Base-by-base conservation (phyloP, 371 early-diverging fungal species). In the Rhizopus microsporus region DNA sequence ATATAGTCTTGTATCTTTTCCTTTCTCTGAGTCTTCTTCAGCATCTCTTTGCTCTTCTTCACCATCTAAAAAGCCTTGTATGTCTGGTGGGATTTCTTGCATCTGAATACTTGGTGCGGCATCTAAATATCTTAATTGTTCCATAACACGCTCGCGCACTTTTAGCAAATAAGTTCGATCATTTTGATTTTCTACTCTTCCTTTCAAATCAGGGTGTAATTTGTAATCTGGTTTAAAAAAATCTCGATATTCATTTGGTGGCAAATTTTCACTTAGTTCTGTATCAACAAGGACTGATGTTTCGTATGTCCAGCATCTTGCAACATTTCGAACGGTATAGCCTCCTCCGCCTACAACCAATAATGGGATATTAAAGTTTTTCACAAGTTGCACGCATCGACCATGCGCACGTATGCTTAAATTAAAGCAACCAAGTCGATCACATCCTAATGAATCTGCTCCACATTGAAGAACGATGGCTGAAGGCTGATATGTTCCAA, bases 51-150 rank as follows among this genome's bases (percentile, higher is more conserved):
- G 68, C 53, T 84, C 85, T 1, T 77, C 75, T 29, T 84, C 83
- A 46, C 81, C 80, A 62, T 85, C 85, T 61, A 91, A 55, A 47
- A 87, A 90, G 5, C 89, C 90, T 60, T 90, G 90, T 37, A 91
- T 88, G 64, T 89, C 91, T 1, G 82, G 86, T 9, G 93, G 93
- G 12, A 89, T 84, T 53, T 85, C 86, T 60, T 93, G 92, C 95
- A 99, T 95, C 73, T 99, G 98, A 31, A 99, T 97, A 59, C 94
- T 92, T 0, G 99, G 99, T 12, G 97, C 96, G 5, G 88, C 90
- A 60, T 91, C 85, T 49, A 99, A 63, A 61, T 88, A 85, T 57
- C 95, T 74, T 51, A 99, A 78, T 54, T 98, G 94, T 66, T 99
- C 99, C 52, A 89, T 72, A n/a, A 98, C 88, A 32, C 85, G 78